These are phyloP conservation scores for Phytophthora palmivora DNA, from an alignment of 352 stramenopile species.

Conservation along the genomic window DNA sequence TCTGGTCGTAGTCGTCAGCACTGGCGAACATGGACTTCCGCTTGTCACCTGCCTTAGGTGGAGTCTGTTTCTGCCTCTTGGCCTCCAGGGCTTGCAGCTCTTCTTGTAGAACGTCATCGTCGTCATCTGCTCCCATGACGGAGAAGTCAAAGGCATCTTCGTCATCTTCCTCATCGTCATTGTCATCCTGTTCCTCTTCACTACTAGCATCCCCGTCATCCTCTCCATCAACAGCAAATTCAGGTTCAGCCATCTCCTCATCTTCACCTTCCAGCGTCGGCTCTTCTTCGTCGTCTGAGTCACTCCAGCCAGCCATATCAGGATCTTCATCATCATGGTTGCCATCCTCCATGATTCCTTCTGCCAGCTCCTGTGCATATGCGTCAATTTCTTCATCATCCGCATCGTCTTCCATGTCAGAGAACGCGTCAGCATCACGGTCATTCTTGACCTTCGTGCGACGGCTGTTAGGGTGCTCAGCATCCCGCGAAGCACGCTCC, in stretches of 20 bases:
- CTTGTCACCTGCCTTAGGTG: slow-evolving; percentile 51
- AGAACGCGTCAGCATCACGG: slow-evolving; percentile 60
- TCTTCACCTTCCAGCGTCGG: slow-evolving; percentile 60
- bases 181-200: slow-evolving; percentile 46
- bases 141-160: slow-evolving; percentile 55
- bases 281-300: slow-evolving; percentile 54
- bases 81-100: slow-evolving; percentile 42
- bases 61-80: slow-evolving; percentile 66
- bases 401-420: slow-evolving; percentile 57
- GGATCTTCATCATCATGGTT: slow-evolving; percentile 81
- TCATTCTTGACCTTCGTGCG: slow-evolving; percentile 44
- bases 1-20: slow-evolving; percentile 78
- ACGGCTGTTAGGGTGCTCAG: slow-evolving; percentile 24
- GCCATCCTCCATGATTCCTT: slow-evolving; percentile 89
- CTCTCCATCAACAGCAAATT: slow-evolving; percentile 38
- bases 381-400: slow-evolving; percentile 88
- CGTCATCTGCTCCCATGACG: slow-evolving; percentile 55
- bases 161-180: slow-evolving; percentile 42
- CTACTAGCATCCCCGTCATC: slow-evolving; percentile 30
- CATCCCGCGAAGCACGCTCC: slow-evolving; percentile 71
- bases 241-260: slow-evolving; percentile 45
- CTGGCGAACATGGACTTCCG: slow-evolving; percentile 79
- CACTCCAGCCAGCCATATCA: slow-evolving; percentile 76
- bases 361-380: slow-evolving; percentile 89
- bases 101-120: slow-evolving; percentile 52